Conservation (phyloP, 2,329 filamentous ascomycete species). For the Sarocladium kiliense region DNA sequence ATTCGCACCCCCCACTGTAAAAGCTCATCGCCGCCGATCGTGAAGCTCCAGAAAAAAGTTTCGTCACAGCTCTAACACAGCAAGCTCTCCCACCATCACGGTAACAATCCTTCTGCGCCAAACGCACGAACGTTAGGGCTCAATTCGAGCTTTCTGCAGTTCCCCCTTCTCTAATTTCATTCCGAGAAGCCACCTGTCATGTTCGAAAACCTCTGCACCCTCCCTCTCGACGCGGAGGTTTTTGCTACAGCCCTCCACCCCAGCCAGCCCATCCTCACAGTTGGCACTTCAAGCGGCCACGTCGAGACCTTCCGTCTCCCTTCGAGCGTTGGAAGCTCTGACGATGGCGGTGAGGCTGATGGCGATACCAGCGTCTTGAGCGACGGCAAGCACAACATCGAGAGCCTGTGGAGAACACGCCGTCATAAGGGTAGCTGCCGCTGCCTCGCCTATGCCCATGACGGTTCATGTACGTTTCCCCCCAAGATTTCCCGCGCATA, state of each 20-base stretch:
- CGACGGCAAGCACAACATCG: slow-evolving; percentile 68
- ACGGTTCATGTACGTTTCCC: slow-evolving; percentile 45
- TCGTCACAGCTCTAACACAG: not conserved
- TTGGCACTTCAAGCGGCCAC: slow-evolving; percentile 79
- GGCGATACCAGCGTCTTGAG: slow-evolving; percentile 44
- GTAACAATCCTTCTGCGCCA: too few species aligned
- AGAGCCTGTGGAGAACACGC: slow-evolving; percentile 78
- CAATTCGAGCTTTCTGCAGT: too few species aligned
- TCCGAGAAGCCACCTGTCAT: slow-evolving; percentile 36
- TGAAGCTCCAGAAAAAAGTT: slow-evolving; percentile 8
- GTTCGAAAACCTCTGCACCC: slow-evolving; percentile 89
- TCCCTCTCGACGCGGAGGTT: slow-evolving; percentile 79
- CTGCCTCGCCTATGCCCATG: slow-evolving; percentile 69
- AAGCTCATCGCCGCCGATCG: not conserved
- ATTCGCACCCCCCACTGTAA: slow-evolving; percentile 1
- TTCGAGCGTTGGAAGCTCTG: slow-evolving; percentile 31
- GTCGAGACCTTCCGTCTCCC: slow-evolving; percentile 79
- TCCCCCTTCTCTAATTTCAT: too few species aligned
- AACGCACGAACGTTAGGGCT: not conserved
- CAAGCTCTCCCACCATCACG: not conserved
- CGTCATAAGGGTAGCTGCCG: slow-evolving; percentile 94
- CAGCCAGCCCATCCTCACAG: slow-evolving; percentile 73
- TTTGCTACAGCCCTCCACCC: slow-evolving; percentile 88
- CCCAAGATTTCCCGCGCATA: too few species aligned
- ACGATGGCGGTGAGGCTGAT: slow-evolving; percentile 32